These are phyloP conservation scores for Warburgia ugandensis DNA, from an alignment of 164 flowering plant genomes.

Conservation along the genomic window DNA sequence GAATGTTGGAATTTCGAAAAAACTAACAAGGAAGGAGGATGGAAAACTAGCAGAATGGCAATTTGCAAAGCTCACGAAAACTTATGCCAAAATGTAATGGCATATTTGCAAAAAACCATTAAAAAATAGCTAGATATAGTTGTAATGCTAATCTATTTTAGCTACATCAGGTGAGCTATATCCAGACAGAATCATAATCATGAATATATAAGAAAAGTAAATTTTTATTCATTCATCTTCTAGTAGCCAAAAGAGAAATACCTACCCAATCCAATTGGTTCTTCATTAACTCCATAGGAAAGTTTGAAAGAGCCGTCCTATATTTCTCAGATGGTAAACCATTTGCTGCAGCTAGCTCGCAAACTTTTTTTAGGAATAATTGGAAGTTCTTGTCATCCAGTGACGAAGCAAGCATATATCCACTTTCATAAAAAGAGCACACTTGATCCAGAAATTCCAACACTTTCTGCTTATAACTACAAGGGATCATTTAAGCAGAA, in stretches of 20 bases:
- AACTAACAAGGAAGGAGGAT: too few relatives aligned
- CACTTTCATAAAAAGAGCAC: constrained; percentile 57
- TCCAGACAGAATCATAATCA: too few relatives aligned
- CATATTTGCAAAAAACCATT: too few relatives aligned
- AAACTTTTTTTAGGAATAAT: constrained; percentile 49
- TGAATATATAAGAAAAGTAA: too few relatives aligned
- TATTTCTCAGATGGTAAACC: constrained; percentile 46
- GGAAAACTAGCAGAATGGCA: too few relatives aligned
- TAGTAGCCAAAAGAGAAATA: not conserved
- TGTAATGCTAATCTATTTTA: too few relatives aligned
- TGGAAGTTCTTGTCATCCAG: constrained; percentile 27
- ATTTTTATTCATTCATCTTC: too few relatives aligned
- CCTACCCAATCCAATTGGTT: constrained; percentile 54
- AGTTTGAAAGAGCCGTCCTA: constrained; percentile 37
- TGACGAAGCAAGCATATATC: constrained; percentile 34
- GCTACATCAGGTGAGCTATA: too few relatives aligned
- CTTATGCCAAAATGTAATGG: too few relatives aligned
- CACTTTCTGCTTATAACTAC: constrained; percentile 58
- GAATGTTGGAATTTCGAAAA: too few relatives aligned
- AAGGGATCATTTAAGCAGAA: constrained; percentile 5
- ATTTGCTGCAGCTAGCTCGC: constrained; percentile 62
- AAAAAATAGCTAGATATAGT: too few relatives aligned
- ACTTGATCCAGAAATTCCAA: constrained; percentile 70
- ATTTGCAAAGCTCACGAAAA: too few relatives aligned
- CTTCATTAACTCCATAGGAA: constrained; percentile 30